phyloP scores from a whole-genome alignment of 441 rosid genomes.

The Populus trichocarpa region DNA sequence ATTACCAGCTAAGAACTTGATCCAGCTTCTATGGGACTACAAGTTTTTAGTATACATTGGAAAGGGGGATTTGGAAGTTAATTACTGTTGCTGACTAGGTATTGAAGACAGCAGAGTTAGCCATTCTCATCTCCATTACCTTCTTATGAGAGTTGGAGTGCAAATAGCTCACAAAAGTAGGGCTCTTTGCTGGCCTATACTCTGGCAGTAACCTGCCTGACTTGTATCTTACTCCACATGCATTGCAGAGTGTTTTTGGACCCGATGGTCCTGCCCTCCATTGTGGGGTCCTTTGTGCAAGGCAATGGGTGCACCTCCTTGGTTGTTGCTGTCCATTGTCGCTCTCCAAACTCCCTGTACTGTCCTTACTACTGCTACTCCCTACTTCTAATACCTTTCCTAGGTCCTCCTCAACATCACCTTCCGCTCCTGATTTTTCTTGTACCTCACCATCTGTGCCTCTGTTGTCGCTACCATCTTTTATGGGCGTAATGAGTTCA shows the following conservation, averaged over 20 bases:
- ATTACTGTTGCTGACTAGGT: slow-evolving; percentile 18
- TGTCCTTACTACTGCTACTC: background rate
- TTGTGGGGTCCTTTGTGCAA: slow-evolving; percentile 69
- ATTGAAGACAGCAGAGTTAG: slow-evolving; percentile 6
- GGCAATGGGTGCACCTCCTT: slow-evolving; percentile 68
- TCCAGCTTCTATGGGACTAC: background rate
- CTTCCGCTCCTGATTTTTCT: background rate
- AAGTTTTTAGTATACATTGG: slow-evolving; percentile 9
- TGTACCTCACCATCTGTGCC: background rate
- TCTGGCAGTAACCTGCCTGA: slow-evolving; percentile 77
- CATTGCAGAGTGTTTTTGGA: too few relatives aligned
- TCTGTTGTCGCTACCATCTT: slow-evolving; percentile 10
- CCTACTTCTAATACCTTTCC: background rate
- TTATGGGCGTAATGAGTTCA: slow-evolving; percentile 56
- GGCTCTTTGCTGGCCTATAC: slow-evolving; percentile 78
- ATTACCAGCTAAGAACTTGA: background rate
- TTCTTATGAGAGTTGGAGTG: slow-evolving; percentile 82
- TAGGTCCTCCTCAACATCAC: background rate
- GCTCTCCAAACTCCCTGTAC: slow-evolving; percentile 7
- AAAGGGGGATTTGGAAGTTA: background rate
- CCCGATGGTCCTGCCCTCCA: slow-evolving; percentile 82
- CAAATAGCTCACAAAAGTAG: slow-evolving; percentile 64
- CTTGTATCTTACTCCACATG: slow-evolving; percentile 77
- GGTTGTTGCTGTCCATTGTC: slow-evolving; percentile 25
- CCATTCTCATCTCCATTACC: slow-evolving; percentile 64